Evolutionary conservation across 345 rosid genomes (phyloP).

Genomic region (Gossypium stocksii): DNA sequence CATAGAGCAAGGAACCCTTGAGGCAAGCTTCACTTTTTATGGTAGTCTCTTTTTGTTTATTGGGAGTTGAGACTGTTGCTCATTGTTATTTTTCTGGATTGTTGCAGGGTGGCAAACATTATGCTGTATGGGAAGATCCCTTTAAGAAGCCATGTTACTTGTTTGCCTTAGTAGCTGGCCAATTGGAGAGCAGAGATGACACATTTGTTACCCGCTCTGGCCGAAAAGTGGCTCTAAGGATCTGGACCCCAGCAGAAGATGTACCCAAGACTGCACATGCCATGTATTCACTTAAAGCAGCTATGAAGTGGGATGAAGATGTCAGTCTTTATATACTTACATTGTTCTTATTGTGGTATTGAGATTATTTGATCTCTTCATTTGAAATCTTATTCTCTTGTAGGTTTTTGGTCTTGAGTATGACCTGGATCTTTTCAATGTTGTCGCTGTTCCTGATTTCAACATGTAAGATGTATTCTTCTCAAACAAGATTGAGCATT

Average conservation of each 20-base stretch:
- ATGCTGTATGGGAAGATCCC: constrained; percentile 95
- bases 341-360: not conserved
- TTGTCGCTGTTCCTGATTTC: constrained; percentile 98
- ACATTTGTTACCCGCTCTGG: constrained; percentile 74
- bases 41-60: constrained; percentile 7
- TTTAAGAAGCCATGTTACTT: constrained; percentile 98
- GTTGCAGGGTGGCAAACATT: constrained; percentile 83
- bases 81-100: not conserved
- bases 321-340: constrained; percentile 38
- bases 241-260: constrained; percentile 96
- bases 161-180: constrained; percentile 96
- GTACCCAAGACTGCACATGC: constrained; percentile 96
- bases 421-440: constrained; percentile 97
- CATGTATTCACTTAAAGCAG: constrained; percentile 93
- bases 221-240: constrained; percentile 71
- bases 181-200: constrained; percentile 89
- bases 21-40: constrained; percentile 40
- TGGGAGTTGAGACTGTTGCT: constrained; percentile 10
- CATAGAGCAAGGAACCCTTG: constrained; percentile 67
- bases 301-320: constrained; percentile 99
- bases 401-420: constrained; percentile 99
- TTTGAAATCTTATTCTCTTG: constrained; percentile 13
- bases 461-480: constrained; percentile 64
- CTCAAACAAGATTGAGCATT: not conserved
- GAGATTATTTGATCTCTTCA: constrained; percentile 7